Base-by-base conservation (phyloP, 176 grass and related monocot genomes). In the Coix lacrymajobi region DNA sequence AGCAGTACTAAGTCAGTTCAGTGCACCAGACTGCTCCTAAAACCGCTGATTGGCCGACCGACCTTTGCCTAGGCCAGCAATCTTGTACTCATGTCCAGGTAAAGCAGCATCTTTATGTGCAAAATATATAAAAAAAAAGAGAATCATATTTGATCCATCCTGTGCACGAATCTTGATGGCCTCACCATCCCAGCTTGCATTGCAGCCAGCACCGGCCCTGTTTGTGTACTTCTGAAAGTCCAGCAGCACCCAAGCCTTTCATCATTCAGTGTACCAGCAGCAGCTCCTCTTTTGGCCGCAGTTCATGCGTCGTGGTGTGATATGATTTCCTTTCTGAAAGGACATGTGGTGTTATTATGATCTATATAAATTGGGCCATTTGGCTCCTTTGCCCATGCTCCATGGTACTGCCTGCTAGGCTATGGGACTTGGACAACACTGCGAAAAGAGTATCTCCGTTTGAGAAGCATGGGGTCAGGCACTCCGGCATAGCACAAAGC, bases 311-410 rank as follows among this genome's bases (percentile, higher is more conserved):
- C 76, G 14, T 29, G 38, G 11, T 26, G 61, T 69, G 37, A 39
- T n/a, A 69, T 85, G 49, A 70, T 79, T 66, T 66, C 34, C 29
- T 11, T 34, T 79, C 48, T 62, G 62, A 66, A 79, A 66, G 29
- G 20, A 0, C 43, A 62, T 71, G 73, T 8, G 58, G 39, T 61
- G 38, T 34, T 45, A n/a, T n/a, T n/a, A 70, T 85, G 49, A 70
- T 78, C 51, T 19, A 54, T 52, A n/a, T n/a, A n/a, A n/a, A n/a
- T 1, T 40, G 38, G 38, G 38, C 38, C 17, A 52, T 40, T 32
- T 32, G 16, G 41, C 46, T 17, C 76, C 11, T 60, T 17, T 19
- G 16, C n/a, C n/a, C n/a, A n/a, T n/a, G n/a, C n/a, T 17, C 46
- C 46, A 49, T 20, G 3, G 62, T 2, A 49, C 46, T 49, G 16